These are phyloP conservation scores for Iberis pinnata DNA, from an alignment of 345 rosid species.

Conservation along the genomic window DNA sequence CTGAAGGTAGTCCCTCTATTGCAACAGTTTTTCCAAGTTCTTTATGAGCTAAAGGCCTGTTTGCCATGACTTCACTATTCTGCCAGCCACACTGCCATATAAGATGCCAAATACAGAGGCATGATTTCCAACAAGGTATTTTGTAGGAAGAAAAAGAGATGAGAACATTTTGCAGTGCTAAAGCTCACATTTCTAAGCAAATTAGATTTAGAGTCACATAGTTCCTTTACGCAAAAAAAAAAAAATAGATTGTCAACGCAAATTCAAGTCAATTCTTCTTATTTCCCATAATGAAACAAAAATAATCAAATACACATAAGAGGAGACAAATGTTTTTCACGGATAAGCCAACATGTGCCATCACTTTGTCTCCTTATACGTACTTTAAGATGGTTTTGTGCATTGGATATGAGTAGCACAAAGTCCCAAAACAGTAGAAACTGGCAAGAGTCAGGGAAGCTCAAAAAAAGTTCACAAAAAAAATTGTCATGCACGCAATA, in stretches of 20 bases:
- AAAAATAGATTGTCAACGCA: background rate
- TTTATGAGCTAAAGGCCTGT: slow-evolving; percentile 41
- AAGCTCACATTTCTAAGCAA: no score
- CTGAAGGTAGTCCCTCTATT: slow-evolving; percentile 37
- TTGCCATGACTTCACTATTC: slow-evolving; percentile 40
- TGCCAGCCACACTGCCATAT: slow-evolving; percentile 45
- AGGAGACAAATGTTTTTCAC: background rate
- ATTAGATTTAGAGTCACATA: no score
- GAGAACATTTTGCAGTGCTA: background rate
- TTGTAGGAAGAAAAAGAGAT: background rate
- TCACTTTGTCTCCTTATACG: background rate
- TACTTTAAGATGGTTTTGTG: background rate
- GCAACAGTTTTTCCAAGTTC: slow-evolving; percentile 59
- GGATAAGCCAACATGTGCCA: background rate
- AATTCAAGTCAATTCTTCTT: background rate
- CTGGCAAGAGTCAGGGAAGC: background rate
- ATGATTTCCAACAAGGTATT: background rate
- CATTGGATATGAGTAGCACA: background rate
- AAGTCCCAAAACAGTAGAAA: slow-evolving; percentile 8
- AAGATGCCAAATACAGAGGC: background rate
- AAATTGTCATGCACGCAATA: background rate
- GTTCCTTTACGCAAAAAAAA: no score
- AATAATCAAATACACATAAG: background rate
- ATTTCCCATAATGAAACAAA: background rate
- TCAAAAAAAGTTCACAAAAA: background rate